phyloP scores from a whole-genome alignment of 768 basidiomycete species.

The Psilocybe tampanensis region DNA sequence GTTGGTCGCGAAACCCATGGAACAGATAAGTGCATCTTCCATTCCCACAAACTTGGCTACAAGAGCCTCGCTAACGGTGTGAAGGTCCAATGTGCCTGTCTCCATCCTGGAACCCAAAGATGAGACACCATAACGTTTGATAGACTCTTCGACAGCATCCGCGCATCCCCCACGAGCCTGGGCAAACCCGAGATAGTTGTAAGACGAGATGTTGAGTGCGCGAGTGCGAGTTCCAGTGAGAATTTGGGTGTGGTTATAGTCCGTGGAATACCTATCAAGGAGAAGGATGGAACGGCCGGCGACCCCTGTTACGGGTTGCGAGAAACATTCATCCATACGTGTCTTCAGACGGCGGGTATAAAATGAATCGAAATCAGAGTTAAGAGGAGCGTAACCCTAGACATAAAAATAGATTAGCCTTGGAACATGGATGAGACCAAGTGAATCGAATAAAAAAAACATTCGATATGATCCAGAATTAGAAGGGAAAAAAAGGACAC shows the following conservation, averaged over 20 bases:
- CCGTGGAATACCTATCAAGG: slow-evolving; percentile 80
- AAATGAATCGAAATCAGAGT: slow-evolving; percentile 99
- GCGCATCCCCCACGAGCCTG: slow-evolving; percentile 92
- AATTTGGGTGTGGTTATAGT: slow-evolving; percentile 79
- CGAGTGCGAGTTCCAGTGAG: slow-evolving; percentile 82
- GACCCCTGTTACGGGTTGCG: slow-evolving; percentile 90
- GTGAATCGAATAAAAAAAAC: not conserved
- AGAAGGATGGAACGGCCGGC: slow-evolving; percentile 91
- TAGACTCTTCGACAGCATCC: slow-evolving; percentile 86
- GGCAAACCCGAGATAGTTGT: slow-evolving; percentile 99
- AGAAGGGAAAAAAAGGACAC: not conserved
- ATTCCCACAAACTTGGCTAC: slow-evolving; percentile 89
- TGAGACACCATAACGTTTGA: slow-evolving; percentile 81
- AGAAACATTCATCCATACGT: slow-evolving; percentile 95
- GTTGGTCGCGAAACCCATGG: slow-evolving; percentile 98
- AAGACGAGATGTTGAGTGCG: slow-evolving; percentile 94
- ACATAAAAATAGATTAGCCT: slow-evolving; percentile 9
- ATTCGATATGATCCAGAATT: not conserved
- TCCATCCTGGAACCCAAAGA: slow-evolving; percentile 79
- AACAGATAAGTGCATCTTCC: slow-evolving; percentile 89
- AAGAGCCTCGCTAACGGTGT: slow-evolving; percentile 77
- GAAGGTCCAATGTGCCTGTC: slow-evolving; percentile 86
- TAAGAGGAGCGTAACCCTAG: slow-evolving; percentile 94
- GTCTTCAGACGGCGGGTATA: slow-evolving; percentile 95
- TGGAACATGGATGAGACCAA: slow-evolving; percentile 3